Percentiles rank a stretch among this genome's conserved stretches.
Conservation (phyloP, 495 filamentous ascomycete genomes). For the Hypoxylon trugodes region DNA sequence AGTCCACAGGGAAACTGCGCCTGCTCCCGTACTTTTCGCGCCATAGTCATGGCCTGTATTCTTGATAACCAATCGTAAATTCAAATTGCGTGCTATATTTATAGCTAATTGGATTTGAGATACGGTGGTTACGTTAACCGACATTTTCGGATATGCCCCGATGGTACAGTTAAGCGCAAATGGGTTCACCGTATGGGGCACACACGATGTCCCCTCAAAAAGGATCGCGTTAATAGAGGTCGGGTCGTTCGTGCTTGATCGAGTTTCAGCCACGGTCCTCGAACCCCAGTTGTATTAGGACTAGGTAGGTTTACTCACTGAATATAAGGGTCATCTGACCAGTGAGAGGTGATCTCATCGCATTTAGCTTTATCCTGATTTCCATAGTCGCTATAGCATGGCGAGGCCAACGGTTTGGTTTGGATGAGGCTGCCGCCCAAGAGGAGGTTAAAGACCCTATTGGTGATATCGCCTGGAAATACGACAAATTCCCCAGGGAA, state of each 20-base stretch:
- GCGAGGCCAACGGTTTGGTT: slow-evolving; percentile 62
- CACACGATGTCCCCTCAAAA: slow-evolving; percentile 57
- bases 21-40: slow-evolving; percentile 59
- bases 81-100: slow-evolving; percentile 67
- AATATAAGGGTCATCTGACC: slow-evolving; percentile 45
- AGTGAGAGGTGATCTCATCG: slow-evolving; percentile 43
- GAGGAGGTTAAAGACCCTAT: slow-evolving; percentile 56
- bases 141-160: slow-evolving; percentile 67
- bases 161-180: slow-evolving; percentile 60
- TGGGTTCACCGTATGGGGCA: slow-evolving; percentile 56
- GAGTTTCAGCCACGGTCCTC: slow-evolving; percentile 16
- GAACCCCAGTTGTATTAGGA: not conserved
- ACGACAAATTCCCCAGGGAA: slow-evolving; percentile 51
- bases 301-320: slow-evolving; percentile 26
- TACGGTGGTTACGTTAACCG: slow-evolving; percentile 63
- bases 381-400: slow-evolving; percentile 61
- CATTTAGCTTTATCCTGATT: slow-evolving; percentile 58
- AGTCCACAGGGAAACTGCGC: slow-evolving; percentile 67
- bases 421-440: slow-evolving; percentile 63
- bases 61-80: slow-evolving; percentile 69
- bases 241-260: slow-evolving; percentile 50
- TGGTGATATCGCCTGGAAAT: slow-evolving; percentile 59
- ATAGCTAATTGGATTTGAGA: slow-evolving; percentile 67
- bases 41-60: slow-evolving; percentile 75
- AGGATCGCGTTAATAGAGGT: slow-evolving; percentile 60